Evolutionary conservation across 306 rosid species (phyloP).

Genomic region (Oemleria cerasiformis): DNA sequence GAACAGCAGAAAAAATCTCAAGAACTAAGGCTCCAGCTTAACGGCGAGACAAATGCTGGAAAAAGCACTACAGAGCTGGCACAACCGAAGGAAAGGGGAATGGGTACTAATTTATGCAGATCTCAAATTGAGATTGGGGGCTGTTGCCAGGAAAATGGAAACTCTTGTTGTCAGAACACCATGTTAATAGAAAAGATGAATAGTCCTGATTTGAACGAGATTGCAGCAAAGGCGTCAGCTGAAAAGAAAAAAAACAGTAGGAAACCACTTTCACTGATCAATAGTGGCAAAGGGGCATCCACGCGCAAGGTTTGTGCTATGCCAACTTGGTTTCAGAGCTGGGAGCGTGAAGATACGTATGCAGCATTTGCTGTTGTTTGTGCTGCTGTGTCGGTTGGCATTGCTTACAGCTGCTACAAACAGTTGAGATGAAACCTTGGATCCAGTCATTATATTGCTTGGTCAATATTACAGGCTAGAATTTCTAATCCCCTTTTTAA

Average conservation of each 20-base stretch:
- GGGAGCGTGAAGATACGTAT: slow-evolving; percentile 89
- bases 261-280: slow-evolving; percentile 39
- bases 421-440: slow-evolving; percentile 39
- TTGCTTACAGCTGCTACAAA: slow-evolving; percentile 86
- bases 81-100: slow-evolving; percentile 22
- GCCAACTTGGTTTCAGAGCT: slow-evolving; percentile 80
- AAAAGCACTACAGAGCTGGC: slow-evolving; percentile 29
- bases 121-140: slow-evolving; percentile 32
- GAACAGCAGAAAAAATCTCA: slow-evolving; percentile 58
- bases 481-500: not conserved
- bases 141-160: slow-evolving; percentile 61
- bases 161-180: slow-evolving; percentile 52
- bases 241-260: slow-evolving; percentile 41
- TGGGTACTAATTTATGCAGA: slow-evolving; percentile 14
- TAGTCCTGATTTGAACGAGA: slow-evolving; percentile 36
- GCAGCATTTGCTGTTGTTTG: slow-evolving; percentile 80
- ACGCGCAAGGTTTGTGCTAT: slow-evolving; percentile 47
- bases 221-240: slow-evolving; percentile 34
- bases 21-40: slow-evolving; percentile 53
- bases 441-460: slow-evolving; percentile 2
- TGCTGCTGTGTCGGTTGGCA: slow-evolving; percentile 71
- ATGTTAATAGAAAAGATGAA: slow-evolving; percentile 27
- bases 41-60: slow-evolving; percentile 39
- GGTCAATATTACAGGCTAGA: slow-evolving; percentile 4
- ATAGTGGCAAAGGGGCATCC: slow-evolving; percentile 47